Percentiles rank a stretch among this genome's conserved stretches.
Conservation (phyloP, 2,329 filamentous ascomycete species). For the Sclerotinia borealis region DNA sequence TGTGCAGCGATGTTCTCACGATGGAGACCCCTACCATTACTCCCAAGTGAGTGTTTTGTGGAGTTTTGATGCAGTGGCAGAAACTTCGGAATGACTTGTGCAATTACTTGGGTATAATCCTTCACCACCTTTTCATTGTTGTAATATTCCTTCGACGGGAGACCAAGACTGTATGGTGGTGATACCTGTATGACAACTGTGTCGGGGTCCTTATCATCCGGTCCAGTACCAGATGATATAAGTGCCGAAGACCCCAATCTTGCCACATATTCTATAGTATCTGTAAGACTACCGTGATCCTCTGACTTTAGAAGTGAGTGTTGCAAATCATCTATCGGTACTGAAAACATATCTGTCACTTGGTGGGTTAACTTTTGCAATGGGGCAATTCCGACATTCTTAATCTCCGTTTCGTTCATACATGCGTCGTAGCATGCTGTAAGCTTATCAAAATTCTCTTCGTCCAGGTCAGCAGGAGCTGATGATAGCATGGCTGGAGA, state of each 20-base stretch:
- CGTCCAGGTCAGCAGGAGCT: constrained; percentile 41
- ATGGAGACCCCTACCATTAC: background rate
- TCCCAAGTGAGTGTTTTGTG: constrained; percentile 15
- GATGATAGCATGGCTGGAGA: constrained; percentile 38
- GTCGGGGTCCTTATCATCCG: constrained; percentile 44
- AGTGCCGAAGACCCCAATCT: constrained; percentile 39
- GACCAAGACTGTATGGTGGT: constrained; percentile 44
- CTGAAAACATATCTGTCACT: constrained; percentile 42
- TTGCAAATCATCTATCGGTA: constrained; percentile 13
- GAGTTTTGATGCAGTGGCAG: constrained; percentile 18
- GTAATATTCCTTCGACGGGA: constrained; percentile 58
- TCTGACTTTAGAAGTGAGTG: constrained; percentile 22
- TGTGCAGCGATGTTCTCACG: constrained; percentile 15
- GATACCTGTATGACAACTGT: constrained; percentile 36
- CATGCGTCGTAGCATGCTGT: constrained; percentile 60
- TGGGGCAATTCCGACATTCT: constrained; percentile 48
- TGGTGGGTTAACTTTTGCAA: constrained; percentile 50
- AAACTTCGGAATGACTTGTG: constrained; percentile 23
- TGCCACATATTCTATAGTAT: constrained; percentile 43
- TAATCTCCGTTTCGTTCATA: constrained; percentile 53
- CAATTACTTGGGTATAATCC: constrained; percentile 43
- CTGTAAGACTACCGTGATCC: constrained; percentile 35
- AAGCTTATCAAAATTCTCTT: constrained; percentile 61
- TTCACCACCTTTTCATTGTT: constrained; percentile 46
- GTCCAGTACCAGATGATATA: constrained; percentile 25